Evolutionary conservation across 1,139 yeast genomes (phyloP), one percentile per base, ranked within the genome.

Genomic region (Scheffersomyces quercinus): DNA sequence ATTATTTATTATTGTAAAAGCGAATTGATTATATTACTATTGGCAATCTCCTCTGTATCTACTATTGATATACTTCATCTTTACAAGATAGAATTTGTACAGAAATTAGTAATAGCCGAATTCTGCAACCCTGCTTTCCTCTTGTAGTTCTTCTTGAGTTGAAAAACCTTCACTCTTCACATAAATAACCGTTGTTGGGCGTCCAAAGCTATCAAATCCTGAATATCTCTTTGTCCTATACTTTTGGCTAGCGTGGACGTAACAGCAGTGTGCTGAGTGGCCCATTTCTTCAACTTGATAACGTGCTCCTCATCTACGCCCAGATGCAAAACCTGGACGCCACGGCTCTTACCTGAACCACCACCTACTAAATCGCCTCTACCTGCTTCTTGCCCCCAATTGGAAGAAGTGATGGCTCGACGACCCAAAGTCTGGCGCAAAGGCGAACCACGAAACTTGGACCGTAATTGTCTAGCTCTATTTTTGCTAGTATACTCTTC

Each of bases 121-220:
- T 20, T 20, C 2, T 5, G 26, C 8, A 20, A 20, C 26, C 3
- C 26, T 20, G 2, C 3, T 20, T 16, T 3, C 7, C 26, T 20
- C 9, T 20, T 2, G 26, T 20, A 20, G 8, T 20, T 20, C 26
- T 2, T 20, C 5, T 20, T 20, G 2, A 6, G 1, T 5, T 20
- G 8, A 6, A 20, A 20, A 5, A 7, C 26, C 26, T 20, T 20
- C 26, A 20, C 14, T 13, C 14, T 30, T 9, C 20, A 39, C 36
- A 55, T 37, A 41, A 60, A 62, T n/a, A 62, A 36, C 29, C 53
- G 48, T 40, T 58, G 54, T 43, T 64, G 68, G 28, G 61, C 35
- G 38, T 64, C 62, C 36, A 56, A 41, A 12, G 57, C 54, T 48
- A 63, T 44, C 46, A 65, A 43, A 35, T 55, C 56, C 38, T 62